Conservation (phyloP, 257 asterid species). For the Solanum ossicruentum region DNA sequence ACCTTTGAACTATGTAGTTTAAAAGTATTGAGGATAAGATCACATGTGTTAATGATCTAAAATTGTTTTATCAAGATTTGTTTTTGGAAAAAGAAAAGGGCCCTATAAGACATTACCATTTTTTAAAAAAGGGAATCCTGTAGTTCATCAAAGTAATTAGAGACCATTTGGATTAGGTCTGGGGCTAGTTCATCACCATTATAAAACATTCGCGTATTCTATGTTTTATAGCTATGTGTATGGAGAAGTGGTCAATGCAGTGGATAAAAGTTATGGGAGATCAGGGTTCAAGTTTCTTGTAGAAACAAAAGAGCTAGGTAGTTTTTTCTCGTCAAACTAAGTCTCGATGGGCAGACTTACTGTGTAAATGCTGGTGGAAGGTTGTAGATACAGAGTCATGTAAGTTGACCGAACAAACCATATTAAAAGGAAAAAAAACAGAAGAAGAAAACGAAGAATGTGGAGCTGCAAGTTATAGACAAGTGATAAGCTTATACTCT, state of each 20-base stretch:
- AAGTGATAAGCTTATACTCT: not conserved
- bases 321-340: not conserved
- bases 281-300: not conserved
- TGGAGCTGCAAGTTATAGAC: not conserved
- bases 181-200: not conserved
- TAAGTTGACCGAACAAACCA: not conserved
- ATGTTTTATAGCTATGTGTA: not conserved
- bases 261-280: not conserved
- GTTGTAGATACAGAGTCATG: not conserved
- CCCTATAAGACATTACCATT: not conserved
- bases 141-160: not conserved
- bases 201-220: not conserved
- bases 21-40: not conserved
- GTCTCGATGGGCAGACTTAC: not conserved
- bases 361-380: not conserved
- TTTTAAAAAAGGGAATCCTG: not conserved
- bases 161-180: not conserved
- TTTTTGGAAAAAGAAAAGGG: not conserved
- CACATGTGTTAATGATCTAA: not conserved
- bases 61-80: not conserved
- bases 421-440: not conserved
- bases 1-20: not conserved
- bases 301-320: not conserved
- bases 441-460: not conserved
- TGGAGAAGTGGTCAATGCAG: not conserved